Evolutionary conservation across 345 rosid species (phyloP).

Genomic region (Hibiscus mutabilis): DNA sequence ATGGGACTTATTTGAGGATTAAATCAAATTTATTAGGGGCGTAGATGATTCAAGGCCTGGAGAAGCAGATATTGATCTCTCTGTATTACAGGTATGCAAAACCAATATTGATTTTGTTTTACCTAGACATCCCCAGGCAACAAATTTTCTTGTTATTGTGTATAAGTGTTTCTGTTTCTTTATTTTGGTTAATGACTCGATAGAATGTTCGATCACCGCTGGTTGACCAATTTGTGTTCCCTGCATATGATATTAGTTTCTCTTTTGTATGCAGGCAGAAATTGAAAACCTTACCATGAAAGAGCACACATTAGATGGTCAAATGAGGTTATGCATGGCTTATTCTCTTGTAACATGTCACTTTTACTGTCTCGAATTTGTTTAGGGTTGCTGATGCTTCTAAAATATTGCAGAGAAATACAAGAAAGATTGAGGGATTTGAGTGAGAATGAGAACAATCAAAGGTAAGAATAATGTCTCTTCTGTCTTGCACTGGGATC

Average conservation of each 20-base stretch:
- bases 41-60: conserved; percentile 56
- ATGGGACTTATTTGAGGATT: conserved; percentile 25
- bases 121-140: background rate
- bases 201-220: background rate
- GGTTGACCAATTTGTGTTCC: background rate
- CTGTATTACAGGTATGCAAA: conserved; percentile 54
- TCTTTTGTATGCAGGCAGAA: conserved; percentile 53
- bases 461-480: conserved; percentile 39
- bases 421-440: conserved; percentile 65
- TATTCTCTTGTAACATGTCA: conserved; percentile 17
- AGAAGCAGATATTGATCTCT: conserved; percentile 43
- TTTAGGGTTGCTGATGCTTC: conserved; percentile 30
- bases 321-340: conserved; percentile 51
- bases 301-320: conserved; percentile 19
- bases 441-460: conserved; percentile 76
- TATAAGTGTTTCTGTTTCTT: background rate
- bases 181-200: conserved; percentile 2
- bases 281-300: conserved; percentile 59
- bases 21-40: conserved; percentile 56
- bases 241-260: background rate
- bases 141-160: background rate
- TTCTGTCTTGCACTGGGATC: conserved; percentile 2
- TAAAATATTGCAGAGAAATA: conserved; percentile 54
- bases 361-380: conserved; percentile 15
- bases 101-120: background rate